Conservation (phyloP, 2,329 filamentous ascomycete species). For the Pseudodiploospora longispora region DNA sequence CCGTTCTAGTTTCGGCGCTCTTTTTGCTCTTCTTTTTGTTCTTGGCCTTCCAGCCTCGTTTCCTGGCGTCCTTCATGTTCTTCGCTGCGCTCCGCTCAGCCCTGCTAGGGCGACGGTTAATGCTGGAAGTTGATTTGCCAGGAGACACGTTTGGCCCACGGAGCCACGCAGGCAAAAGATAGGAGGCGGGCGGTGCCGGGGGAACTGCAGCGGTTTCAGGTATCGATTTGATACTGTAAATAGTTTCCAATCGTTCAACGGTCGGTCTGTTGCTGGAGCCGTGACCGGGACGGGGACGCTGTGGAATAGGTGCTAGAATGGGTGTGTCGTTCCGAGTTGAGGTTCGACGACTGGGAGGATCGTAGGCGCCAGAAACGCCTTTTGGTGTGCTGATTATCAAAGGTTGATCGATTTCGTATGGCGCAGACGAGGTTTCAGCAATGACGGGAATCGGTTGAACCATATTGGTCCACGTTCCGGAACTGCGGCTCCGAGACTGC, state of each 20-base stretch:
- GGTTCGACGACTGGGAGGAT: constrained; percentile 30
- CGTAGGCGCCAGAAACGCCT: constrained; percentile 46
- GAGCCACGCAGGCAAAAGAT: constrained; percentile 25
- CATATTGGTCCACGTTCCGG: background rate
- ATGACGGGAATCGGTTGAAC: constrained; percentile 2
- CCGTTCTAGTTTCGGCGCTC: constrained; percentile 22
- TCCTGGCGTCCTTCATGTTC: constrained; percentile 54
- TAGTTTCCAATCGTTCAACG: constrained; percentile 47
- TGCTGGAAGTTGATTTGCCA: constrained; percentile 30
- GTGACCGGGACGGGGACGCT: constrained; percentile 36
- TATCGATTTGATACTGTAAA: constrained; percentile 33
- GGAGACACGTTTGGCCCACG: constrained; percentile 26
- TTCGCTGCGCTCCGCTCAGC: constrained; percentile 53
- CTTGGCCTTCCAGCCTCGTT: constrained; percentile 45
- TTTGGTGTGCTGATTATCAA: constrained; percentile 54
- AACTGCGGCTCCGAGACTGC: background rate
- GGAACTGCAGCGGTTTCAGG: constrained; percentile 4
- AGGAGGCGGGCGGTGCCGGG: constrained; percentile 10
- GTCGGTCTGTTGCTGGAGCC: constrained; percentile 31
- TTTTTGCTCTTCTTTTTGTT: constrained; percentile 25
- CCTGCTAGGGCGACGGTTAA: constrained; percentile 43
- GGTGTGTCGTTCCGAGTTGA: constrained; percentile 33
- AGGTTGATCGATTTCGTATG: constrained; percentile 37
- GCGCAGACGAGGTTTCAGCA: background rate
- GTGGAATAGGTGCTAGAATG: constrained; percentile 45